phyloP scores from a whole-genome alignment of 768 basidiomycete species.

The Suillus discolor region DNA sequence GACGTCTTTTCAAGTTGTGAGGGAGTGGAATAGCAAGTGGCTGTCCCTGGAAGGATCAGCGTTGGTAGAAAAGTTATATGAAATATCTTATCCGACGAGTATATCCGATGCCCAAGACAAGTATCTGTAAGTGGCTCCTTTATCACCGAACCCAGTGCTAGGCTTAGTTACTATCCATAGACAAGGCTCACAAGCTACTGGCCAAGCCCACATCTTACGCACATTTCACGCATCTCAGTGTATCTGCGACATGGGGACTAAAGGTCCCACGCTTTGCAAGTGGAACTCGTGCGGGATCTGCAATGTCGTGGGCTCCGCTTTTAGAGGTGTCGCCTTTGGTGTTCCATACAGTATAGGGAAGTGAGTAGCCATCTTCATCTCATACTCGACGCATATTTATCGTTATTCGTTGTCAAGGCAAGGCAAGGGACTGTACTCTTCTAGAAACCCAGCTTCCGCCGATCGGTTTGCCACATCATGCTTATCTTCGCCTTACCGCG shows the following conservation, averaged over 20 bases:
- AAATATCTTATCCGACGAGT: conserved; percentile 40
- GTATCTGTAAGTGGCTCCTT: conserved; percentile 43
- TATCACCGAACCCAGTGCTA: conserved; percentile 11
- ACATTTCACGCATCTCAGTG: conserved; percentile 68
- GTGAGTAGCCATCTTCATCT: conserved; percentile 35
- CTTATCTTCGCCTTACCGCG: conserved; percentile 65
- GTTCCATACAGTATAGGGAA: conserved; percentile 53
- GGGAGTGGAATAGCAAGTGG: conserved; percentile 8
- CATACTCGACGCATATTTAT: background rate
- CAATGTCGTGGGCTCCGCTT: conserved; percentile 56
- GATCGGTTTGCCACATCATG: conserved; percentile 68
- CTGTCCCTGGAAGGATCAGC: conserved; percentile 19
- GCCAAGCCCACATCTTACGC: conserved; percentile 48
- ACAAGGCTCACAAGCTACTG: conserved; percentile 37
- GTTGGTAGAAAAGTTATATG: conserved; percentile 57
- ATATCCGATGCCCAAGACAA: conserved; percentile 43
- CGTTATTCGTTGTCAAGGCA: conserved; percentile 38
- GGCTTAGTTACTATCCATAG: conserved; percentile 14
- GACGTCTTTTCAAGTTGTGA: background rate
- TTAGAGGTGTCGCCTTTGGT: conserved; percentile 60
- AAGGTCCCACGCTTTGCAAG: conserved; percentile 51
- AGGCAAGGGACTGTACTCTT: conserved; percentile 66
- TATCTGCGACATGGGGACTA: conserved; percentile 67
- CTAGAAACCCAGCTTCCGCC: conserved; percentile 57
- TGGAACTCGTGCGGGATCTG: conserved; percentile 71